Evolutionary conservation across 768 basidiomycete species (phyloP).

Genomic region (Boletus rex-veris): DNA sequence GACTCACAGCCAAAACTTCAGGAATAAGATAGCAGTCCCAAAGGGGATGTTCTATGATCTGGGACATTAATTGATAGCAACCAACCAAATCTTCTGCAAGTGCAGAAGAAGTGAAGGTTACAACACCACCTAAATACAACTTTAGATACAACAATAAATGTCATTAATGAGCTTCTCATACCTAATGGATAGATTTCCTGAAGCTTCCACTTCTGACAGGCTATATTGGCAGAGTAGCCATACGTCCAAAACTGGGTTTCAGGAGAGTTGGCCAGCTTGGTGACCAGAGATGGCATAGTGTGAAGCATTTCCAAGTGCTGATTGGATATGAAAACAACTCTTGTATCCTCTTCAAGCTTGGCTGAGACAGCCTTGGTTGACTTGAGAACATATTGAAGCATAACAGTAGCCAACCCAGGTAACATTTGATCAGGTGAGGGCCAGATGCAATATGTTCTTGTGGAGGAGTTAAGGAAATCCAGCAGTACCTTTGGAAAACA

Average conservation of each 20-base stretch:
- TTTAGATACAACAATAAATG: not conserved
- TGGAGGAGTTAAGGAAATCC: constrained; percentile 40
- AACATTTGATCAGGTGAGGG: constrained; percentile 27
- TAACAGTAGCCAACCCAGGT: constrained; percentile 41
- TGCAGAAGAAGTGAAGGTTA: constrained; percentile 65
- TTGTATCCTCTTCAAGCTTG: constrained; percentile 37
- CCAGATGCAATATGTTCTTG: constrained; percentile 50
- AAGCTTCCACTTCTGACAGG: constrained; percentile 56
- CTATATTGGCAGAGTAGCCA: constrained; percentile 56
- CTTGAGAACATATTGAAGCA: constrained; percentile 44
- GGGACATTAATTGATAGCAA: constrained; percentile 44
- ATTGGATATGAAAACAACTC: constrained; percentile 65
- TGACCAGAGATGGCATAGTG: constrained; percentile 46
- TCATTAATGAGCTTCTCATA: constrained; percentile 28
- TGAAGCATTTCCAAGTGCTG: constrained; percentile 50
- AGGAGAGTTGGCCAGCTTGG: constrained; percentile 41
- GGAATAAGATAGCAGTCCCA: constrained; percentile 71
- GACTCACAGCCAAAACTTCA: constrained; percentile 50
- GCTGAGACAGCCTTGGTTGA: constrained; percentile 40
- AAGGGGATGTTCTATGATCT: constrained; percentile 56
- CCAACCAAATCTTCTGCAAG: constrained; percentile 52
- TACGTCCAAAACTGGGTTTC: constrained; percentile 63
- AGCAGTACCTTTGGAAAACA: constrained; percentile 47
- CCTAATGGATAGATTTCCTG: constrained; percentile 67
- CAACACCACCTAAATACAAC: constrained; percentile 55